Base-by-base conservation (phyloP, 2,329 filamentous ascomycete species). In the Ascochyta lentis region DNA sequence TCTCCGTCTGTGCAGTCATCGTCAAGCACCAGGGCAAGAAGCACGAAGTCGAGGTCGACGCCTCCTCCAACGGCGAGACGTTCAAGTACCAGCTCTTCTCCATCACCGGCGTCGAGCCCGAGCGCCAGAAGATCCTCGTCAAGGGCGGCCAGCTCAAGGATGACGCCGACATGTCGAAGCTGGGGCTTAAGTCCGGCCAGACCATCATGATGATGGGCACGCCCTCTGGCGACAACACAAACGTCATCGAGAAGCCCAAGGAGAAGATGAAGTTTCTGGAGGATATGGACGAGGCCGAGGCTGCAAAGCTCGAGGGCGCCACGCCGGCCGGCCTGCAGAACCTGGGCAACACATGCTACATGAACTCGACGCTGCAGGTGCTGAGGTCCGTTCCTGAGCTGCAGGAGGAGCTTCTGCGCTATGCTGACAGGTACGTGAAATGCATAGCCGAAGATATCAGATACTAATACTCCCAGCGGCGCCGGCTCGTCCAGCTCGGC, bases 1-100 rank as follows among this genome's bases (percentile, higher is more conserved):
- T 58, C 34, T 35, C 40, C 31, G 35, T 59, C 52, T 46, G 54
- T 59, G 29, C 48, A 96, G 93, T 99, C 66, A 83, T 92, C 73
- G 89, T 99, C 66, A 98, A 96, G 79, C 94, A 99, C 76, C 88
- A 92, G 74, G 94, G 94, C 80, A 97, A 95, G 77, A 94, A 93
- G 76, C 90, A 98, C 81, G 88, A 98, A 73, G 86, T 99, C 75
- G 94, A 98, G 59, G 86, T 99, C 70, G 94, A 98, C 74, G 84
- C 90, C 39, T 83, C 85, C 24, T 89, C 91, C 41, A 92, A 87
- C 59, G 95, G 95, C 77, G 92, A 97, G 77, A 91, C 90, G 54
- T 92, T 99, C 82, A 99, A 98, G 77, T 91, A 90, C 71, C 95
- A 98, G 77, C 86, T 99, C 55, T 99, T 89, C 80, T 97, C 93